These are phyloP conservation scores for Pythium sukuiense DNA, from an alignment of 352 stramenopile species.

Conservation along the genomic window DNA sequence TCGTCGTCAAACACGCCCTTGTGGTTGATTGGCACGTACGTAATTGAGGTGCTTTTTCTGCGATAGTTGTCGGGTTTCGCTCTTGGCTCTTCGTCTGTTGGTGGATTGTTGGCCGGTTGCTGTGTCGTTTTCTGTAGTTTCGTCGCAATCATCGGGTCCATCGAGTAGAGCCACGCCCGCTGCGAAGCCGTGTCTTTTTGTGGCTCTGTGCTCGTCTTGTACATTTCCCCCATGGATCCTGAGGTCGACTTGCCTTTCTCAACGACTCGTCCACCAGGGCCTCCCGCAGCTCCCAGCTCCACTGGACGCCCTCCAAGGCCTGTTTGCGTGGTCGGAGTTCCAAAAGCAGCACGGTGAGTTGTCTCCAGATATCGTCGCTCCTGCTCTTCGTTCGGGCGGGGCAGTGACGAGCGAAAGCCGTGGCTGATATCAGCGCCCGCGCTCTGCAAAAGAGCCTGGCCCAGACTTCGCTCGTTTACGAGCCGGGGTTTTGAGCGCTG, in stretches of 20 bases:
- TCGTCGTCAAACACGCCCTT: slow-evolving; percentile 69
- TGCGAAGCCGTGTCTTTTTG: slow-evolving; percentile 72
- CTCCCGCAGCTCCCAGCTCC: slow-evolving; percentile 45
- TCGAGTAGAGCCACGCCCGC: slow-evolving; percentile 77
- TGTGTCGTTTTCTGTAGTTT: slow-evolving; percentile 25
- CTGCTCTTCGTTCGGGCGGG: slow-evolving; percentile 48
- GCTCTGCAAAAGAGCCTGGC: slow-evolving; percentile 54
- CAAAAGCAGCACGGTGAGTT: slow-evolving; percentile 57
- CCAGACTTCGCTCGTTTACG: slow-evolving; percentile 61
- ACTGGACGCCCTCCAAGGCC: neutral
- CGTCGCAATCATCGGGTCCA: slow-evolving; percentile 59
- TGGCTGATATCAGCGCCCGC: slow-evolving; percentile 33
- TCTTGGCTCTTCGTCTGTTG: neutral
- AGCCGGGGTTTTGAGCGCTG: slow-evolving; percentile 50
- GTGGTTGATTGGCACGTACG: slow-evolving; percentile 47
- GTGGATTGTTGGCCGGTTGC: neutral
- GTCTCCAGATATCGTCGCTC: slow-evolving; percentile 58
- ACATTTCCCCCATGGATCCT: slow-evolving; percentile 65
- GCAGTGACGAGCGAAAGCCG: slow-evolving; percentile 58
- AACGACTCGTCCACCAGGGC: slow-evolving; percentile 36
- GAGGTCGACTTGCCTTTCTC: slow-evolving; percentile 68
- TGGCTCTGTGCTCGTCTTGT: slow-evolving; percentile 51
- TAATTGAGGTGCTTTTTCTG: slow-evolving; percentile 61
- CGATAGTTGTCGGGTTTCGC: slow-evolving; percentile 31
- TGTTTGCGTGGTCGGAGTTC: slow-evolving; percentile 26